Base-by-base conservation (phyloP, 163 green algal species). In the Chlorella variabilis region DNA sequence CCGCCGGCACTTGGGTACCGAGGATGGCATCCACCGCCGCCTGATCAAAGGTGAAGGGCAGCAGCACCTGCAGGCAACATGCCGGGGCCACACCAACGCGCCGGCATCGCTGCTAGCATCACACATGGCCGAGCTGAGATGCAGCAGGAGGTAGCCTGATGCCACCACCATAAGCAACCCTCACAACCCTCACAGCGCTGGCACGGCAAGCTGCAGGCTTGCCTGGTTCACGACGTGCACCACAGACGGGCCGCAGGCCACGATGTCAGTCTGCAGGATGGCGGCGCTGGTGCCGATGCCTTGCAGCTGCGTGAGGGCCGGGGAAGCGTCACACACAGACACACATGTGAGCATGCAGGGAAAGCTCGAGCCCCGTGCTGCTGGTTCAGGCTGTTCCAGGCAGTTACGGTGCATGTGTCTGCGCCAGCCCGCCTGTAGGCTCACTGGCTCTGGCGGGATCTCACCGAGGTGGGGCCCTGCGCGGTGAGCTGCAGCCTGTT, bases 1-100 rank as follows among this genome's bases (percentile, higher is more conserved):
- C 54, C 23, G 54, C 54, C 8, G 54, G 66, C 34, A 83, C 70
- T 27, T 82, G 70, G 5, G 84, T 89, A 20, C 41, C 84, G 3
- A 36, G 54, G 33, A 89, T 78, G 11, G 84, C 74, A 71, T 89
- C 84, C 1, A 82, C 48, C 54, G 84, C 76, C 8, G 27, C 51
- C 31, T 86, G 80, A 66, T 89, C 61, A n/a, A 89, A 89, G 2
- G 41, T 75, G 66, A 89, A 89, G 42, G 84, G 84, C 41, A 89
- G 74, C 21, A 89, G 45, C 34, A 89, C 79, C 58, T 83, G 77
- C 31, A 68, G 6, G 38, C 61, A 41, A n/a, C n/a, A n/a, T n/a
- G n/a, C n/a, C n/a, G n/a, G n/a, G n/a, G n/a, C n/a, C n/a, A n/a
- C n/a, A n/a, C n/a, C n/a, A n/a, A n/a, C n/a, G n/a, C n/a, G n/a